Percentiles rank a stretch among this genome's conserved stretches.
Conservation (phyloP, 2,329 filamentous ascomycete genomes). For the Chalara sp. region DNA sequence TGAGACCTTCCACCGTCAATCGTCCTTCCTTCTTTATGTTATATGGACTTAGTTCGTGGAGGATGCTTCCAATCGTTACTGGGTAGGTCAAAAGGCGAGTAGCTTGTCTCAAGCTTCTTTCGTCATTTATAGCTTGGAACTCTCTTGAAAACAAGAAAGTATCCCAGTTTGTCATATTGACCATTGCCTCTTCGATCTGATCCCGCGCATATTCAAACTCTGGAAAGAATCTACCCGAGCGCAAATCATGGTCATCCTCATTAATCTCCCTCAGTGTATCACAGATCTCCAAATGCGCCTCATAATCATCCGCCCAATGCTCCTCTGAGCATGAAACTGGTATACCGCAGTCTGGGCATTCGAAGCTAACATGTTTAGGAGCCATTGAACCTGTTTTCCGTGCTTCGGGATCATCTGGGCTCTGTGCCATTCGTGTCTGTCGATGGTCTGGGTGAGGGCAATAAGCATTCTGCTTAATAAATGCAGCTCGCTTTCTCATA, state of each 20-base stretch:
- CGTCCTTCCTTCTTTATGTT: constrained; percentile 67
- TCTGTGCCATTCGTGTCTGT: constrained; percentile 61
- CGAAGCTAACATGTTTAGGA: constrained; percentile 81
- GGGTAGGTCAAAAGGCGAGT: constrained; percentile 93
- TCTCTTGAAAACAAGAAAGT: constrained; percentile 90
- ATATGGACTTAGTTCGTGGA: constrained; percentile 95
- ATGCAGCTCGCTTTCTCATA: constrained; percentile 80
- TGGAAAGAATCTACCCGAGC: constrained; percentile 83
- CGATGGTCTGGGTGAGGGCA: constrained; percentile 88
- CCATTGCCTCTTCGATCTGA: constrained; percentile 84
- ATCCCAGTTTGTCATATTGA: constrained; percentile 99
- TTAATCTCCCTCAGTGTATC: constrained; percentile 90
- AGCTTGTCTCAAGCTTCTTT: constrained; percentile 85
- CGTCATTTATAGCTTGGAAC: constrained; percentile 85
- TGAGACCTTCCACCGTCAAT: constrained; percentile 80
- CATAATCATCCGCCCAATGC: constrained; percentile 95
- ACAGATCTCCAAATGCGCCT: constrained; percentile 85
- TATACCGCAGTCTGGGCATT: constrained; percentile 93
- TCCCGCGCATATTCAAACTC: constrained; percentile 88
- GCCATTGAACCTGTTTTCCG: constrained; percentile 52
- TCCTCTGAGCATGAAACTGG: constrained; percentile 90
- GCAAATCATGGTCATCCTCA: constrained; percentile 93
- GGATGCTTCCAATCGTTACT: constrained; percentile 79
- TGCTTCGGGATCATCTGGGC: constrained; percentile 56
- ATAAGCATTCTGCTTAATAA: constrained; percentile 87